Base-by-base conservation (phyloP, 1,284 basidiomycete genomes). In the Pseudozyma thailandica region DNA sequence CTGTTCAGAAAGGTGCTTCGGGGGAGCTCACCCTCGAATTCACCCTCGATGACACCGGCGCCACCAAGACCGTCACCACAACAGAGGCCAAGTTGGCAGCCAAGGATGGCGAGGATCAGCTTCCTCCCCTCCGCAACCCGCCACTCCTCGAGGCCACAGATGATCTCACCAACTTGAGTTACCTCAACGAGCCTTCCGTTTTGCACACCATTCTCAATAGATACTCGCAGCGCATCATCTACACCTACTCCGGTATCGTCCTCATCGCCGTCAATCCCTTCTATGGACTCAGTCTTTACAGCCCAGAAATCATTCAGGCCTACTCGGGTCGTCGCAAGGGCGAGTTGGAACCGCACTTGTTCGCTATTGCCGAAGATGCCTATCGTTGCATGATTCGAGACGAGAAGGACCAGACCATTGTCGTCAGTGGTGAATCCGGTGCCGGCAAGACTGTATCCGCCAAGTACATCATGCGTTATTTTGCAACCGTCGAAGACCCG, bases 381-480 rank as follows among this genome's bases (percentile, higher is more conserved):
- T 93, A 98, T 84, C 94, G 94, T 38, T 93, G 92, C 62, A 98
- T 98, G 96, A 89, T 92, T 58, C 91, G 91, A 80, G 94, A 98
- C 77, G 89, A 90, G 35, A 91, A 90, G 80, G 95, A 97, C 72
- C 96, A 99, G 85, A 99, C 96, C 6, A 98, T 99, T 81, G 97
- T 99, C 72, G 96, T 99, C 65, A 95, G 93, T 49, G 96, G 96
- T 79, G 96, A 99, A 85, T 95, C 92, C 87, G 96, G 96, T 85
- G 96, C 96, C 49, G 96, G 96, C 57, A 99, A 99, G 87, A 99
- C 96, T 0, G 96, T 98, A 85, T 97, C 94, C 41, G 92, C 96
- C 52, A 99, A 99, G 86, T 96, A 94, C 86, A 98, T 98, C 83
- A 94, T 99, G 90, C 90, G 96, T 62, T 99, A 98, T 85, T 91